Conservation (phyloP, 768 basidiomycete species). For the Cubamyces lactineus region DNA sequence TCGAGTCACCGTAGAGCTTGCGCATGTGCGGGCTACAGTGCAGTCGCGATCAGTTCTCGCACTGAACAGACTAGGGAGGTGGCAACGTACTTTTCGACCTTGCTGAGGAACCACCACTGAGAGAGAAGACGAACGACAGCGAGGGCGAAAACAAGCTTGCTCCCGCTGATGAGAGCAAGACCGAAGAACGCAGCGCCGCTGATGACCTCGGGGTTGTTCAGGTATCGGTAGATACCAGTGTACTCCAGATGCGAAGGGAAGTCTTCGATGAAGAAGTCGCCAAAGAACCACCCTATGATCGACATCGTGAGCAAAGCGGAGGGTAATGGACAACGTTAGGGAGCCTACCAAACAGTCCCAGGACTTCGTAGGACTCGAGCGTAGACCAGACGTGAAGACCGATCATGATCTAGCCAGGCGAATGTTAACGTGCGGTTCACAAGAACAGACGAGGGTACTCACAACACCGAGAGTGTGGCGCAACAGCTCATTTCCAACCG, state of each 20-base stretch:
- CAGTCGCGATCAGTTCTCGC: neutral
- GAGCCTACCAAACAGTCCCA: conserved; percentile 84
- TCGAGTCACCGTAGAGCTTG: conserved; percentile 89
- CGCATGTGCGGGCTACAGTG: conserved; percentile 93
- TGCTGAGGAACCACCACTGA: conserved; percentile 95
- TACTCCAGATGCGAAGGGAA: conserved; percentile 91
- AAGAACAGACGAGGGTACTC: conserved; percentile 37
- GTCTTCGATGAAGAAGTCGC: conserved; percentile 95
- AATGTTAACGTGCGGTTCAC: conserved; percentile 4
- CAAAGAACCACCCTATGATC: conserved; percentile 91
- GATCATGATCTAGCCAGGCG: conserved; percentile 49
- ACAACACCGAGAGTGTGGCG: conserved; percentile 89
- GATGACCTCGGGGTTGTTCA: conserved; percentile 96
- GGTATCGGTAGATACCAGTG: conserved; percentile 94
- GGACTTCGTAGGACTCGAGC: conserved; percentile 86
- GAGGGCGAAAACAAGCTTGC: conserved; percentile 85
- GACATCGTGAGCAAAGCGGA: neutral
- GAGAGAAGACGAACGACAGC: conserved; percentile 85
- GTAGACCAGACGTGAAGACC: conserved; percentile 92
- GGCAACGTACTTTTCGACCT: conserved; percentile 82
- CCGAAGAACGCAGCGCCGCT: conserved; percentile 97
- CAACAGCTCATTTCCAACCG: conserved; percentile 82
- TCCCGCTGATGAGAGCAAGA: conserved; percentile 86
- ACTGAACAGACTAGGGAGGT: neutral
- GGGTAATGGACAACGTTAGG: neutral